These are phyloP conservation scores for Fragilaria radians DNA, from an alignment of 108 stramenopile genomes.

Conservation along the genomic window DNA sequence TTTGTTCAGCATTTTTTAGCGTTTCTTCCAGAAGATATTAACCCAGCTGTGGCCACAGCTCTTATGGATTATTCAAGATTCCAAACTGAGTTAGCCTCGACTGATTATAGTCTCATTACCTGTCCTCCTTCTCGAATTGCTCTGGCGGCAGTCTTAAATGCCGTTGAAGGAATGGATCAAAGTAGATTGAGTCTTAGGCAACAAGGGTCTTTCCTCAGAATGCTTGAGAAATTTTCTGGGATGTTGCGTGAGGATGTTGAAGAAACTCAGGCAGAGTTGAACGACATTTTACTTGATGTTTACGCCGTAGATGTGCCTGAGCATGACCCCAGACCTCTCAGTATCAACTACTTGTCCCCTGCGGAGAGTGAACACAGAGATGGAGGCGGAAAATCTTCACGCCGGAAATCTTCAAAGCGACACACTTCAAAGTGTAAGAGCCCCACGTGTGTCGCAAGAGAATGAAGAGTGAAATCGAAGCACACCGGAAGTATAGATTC, in stretches of 20 bases:
- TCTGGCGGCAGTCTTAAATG: constrained; percentile 57
- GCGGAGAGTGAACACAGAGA: not conserved
- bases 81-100: constrained; percentile 62
- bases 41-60: constrained; percentile 26
- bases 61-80: constrained; percentile 54
- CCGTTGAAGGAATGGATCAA: constrained; percentile 36
- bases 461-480: no score
- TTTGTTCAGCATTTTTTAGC: constrained; percentile 42
- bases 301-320: not conserved
- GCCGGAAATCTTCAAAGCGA: constrained; percentile 3
- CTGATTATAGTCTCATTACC: constrained; percentile 42
- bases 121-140: constrained; percentile 43
- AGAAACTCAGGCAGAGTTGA: not conserved
- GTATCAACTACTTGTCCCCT: not conserved
- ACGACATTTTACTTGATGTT: not conserved
- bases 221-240: constrained; percentile 16
- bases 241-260: constrained; percentile 4
- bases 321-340: not conserved
- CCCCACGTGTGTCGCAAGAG: constrained; percentile 1
- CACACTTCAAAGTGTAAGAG: not conserved
- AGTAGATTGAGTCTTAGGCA: constrained; percentile 15
- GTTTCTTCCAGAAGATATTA: constrained; percentile 27
- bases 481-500: no score
- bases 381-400: not conserved
- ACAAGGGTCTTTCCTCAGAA: constrained; percentile 22